These are phyloP conservation scores for Pseudopediastrum boryanum DNA, from an alignment of 139 green algal species.

Conservation along the genomic window DNA sequence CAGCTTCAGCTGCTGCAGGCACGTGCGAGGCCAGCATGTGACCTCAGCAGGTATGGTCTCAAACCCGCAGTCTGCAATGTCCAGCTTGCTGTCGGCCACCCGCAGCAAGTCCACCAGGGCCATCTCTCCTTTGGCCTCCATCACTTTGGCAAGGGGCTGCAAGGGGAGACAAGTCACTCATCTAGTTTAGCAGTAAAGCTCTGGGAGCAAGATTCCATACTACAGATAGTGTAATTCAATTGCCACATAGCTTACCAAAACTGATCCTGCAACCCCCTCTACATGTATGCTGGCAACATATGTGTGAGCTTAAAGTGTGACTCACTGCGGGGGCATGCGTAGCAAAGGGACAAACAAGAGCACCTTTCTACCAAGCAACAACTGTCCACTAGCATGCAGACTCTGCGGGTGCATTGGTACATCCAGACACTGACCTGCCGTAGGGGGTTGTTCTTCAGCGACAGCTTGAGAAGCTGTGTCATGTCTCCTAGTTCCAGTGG, in stretches of 20 bases:
- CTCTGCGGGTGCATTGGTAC: background rate
- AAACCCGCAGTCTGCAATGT: conserved; percentile 45
- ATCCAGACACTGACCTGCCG: too few species aligned
- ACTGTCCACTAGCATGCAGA: background rate
- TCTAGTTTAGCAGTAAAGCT: background rate
- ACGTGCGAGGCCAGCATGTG: conserved; percentile 38
- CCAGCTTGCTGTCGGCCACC: conserved; percentile 31
- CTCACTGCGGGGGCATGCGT: too few species aligned
- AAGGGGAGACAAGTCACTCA: background rate
- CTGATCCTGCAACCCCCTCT: too few species aligned
- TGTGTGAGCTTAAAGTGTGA: too few species aligned
- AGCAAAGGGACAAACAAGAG: too few species aligned
- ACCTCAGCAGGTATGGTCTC: conserved; percentile 42
- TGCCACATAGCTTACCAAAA: too few species aligned
- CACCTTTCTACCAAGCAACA: too few species aligned
- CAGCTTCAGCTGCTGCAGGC: conserved; percentile 49
- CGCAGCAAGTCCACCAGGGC: background rate
- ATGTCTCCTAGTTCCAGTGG: conserved; percentile 39
- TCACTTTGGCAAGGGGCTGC: conserved; percentile 5
- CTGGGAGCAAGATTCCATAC: background rate
- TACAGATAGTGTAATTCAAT: too few species aligned
- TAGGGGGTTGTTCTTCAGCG: conserved; percentile 26
- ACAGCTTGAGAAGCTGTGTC: conserved; percentile 32
- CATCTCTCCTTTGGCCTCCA: conserved; percentile 40
- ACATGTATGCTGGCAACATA: too few species aligned